Evolutionary conservation across 1,284 basidiomycete species (phyloP).

Genomic region (Entoloma clypeatum): DNA sequence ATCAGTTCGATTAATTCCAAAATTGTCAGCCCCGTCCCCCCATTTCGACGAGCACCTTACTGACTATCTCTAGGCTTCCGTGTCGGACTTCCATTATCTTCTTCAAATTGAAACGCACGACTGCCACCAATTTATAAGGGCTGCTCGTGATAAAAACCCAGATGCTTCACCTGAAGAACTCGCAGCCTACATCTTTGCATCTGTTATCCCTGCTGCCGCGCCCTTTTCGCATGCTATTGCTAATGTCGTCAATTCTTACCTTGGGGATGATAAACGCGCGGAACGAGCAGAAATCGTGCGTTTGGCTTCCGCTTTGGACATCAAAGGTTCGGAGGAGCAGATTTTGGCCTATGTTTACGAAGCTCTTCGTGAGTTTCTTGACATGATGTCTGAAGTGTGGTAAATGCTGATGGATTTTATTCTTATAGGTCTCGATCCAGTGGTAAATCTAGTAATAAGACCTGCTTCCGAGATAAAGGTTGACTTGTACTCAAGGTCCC

Average conservation of each 20-base stretch:
- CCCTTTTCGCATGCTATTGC: slow-evolving; percentile 54
- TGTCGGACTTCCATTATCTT: slow-evolving; percentile 16
- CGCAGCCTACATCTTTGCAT: slow-evolving; percentile 41
- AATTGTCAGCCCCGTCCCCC: no score
- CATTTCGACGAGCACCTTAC: no score
- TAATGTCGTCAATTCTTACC: slow-evolving; percentile 62
- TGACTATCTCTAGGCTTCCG: slow-evolving; percentile 9
- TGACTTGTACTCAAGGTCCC: slow-evolving; percentile 26
- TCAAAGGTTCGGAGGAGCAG: slow-evolving; percentile 24
- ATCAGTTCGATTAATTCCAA: slow-evolving; percentile 32
- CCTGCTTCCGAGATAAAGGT: background rate
- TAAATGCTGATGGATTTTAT: slow-evolving; percentile 3
- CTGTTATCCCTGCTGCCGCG: slow-evolving; percentile 47
- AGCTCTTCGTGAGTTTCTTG: slow-evolving; percentile 44
- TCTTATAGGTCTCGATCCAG: slow-evolving; percentile 28
- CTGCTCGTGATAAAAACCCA: slow-evolving; percentile 18
- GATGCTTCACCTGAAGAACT: slow-evolving; percentile 28
- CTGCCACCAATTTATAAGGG: slow-evolving; percentile 25
- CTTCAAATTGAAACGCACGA: slow-evolving; percentile 17
- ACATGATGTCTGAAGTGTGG: background rate
- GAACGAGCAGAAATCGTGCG: slow-evolving; percentile 43
- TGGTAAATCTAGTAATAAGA: slow-evolving; percentile 18
- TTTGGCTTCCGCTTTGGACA: slow-evolving; percentile 25
- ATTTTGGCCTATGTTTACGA: slow-evolving; percentile 47
- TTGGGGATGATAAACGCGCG: slow-evolving; percentile 38